Evolutionary conservation across 1,139 yeast genomes (phyloP).

Genomic region (Trichomonascaceae sp.): DNA sequence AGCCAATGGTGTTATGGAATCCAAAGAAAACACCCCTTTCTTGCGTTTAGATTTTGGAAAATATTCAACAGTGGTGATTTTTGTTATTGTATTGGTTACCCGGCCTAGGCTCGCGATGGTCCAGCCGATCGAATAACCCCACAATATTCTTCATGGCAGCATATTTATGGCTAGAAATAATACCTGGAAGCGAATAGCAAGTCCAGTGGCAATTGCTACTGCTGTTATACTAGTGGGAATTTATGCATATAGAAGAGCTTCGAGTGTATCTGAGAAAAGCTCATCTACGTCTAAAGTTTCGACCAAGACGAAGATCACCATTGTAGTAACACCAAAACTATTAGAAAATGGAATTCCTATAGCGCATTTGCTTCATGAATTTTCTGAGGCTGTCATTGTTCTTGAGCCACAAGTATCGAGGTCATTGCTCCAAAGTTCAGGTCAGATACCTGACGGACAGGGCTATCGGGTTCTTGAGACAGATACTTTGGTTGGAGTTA

Average conservation of each 20-base stretch:
- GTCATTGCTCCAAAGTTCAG: conserved; percentile 15
- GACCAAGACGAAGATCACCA: background rate
- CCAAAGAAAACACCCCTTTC: background rate
- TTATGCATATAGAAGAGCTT: background rate
- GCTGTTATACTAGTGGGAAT: conserved; percentile 4
- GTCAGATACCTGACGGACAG: conserved; percentile 20
- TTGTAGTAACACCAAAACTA: conserved; percentile 12
- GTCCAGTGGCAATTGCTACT: conserved; percentile 2
- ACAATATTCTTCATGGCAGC: background rate
- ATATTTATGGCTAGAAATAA: background rate
- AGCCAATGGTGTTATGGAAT: background rate
- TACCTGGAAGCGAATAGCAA: background rate
- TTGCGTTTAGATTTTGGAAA: background rate
- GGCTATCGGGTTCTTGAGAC: conserved; percentile 27
- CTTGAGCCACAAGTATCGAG: conserved; percentile 23
- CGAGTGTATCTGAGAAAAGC: background rate
- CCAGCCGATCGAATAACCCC: background rate
- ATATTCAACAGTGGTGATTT: background rate
- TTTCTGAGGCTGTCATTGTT: conserved; percentile 24
- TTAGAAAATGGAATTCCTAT: conserved; percentile 24
- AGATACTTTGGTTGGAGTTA: conserved; percentile 28
- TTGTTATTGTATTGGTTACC: background rate
- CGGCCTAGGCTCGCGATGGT: background rate
- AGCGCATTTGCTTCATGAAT: conserved; percentile 17
- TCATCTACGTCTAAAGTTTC: background rate